Evolutionary conservation across 2,329 filamentous ascomycete genomes (phyloP).

Genomic region (Eutypa lata): DNA sequence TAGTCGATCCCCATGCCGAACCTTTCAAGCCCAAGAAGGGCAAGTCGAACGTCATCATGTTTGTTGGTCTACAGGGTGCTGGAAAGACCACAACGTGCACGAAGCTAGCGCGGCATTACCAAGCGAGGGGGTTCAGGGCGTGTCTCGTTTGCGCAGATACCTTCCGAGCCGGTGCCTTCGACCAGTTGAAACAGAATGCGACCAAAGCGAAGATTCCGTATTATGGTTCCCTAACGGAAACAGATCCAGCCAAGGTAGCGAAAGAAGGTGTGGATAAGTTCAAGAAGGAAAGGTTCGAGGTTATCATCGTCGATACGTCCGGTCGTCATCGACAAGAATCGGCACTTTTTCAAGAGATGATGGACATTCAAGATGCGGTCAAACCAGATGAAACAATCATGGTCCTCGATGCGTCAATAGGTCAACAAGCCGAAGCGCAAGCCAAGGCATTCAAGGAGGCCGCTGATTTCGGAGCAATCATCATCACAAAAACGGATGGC

Average conservation of each 20-base stretch:
- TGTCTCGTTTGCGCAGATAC: slow-evolving; percentile 97
- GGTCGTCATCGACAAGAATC: slow-evolving; percentile 93
- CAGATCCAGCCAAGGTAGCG: slow-evolving; percentile 89
- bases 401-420: slow-evolving; percentile 94
- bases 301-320: slow-evolving; percentile 97
- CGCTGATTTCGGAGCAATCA: slow-evolving; percentile 95
- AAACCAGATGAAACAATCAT: slow-evolving; percentile 96
- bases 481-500: slow-evolving; percentile 98
- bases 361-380: slow-evolving; percentile 89
- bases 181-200: slow-evolving; percentile 97
- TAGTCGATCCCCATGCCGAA: slow-evolving; percentile 93
- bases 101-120: slow-evolving; percentile 92
- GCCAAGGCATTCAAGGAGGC: slow-evolving; percentile 96
- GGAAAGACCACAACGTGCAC: slow-evolving; percentile 99
- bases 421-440: slow-evolving; percentile 91
- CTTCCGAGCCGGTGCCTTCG: slow-evolving; percentile 96
- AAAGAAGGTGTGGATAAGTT: slow-evolving; percentile 97
- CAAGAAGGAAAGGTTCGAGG: slow-evolving; percentile 96
- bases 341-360: slow-evolving; percentile 95
- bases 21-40: slow-evolving; percentile 97
- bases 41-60: slow-evolving; percentile 97
- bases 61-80: slow-evolving; percentile 94
- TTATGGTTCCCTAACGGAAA: slow-evolving; percentile 94
- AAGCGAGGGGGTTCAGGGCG: slow-evolving; percentile 86
- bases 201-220: slow-evolving; percentile 99